A percentile compares a stretch with the other conserved stretches of the same genome.
Conservation (phyloP, 169 alveolate genomes). For the Plasmodium malariae region DNA sequence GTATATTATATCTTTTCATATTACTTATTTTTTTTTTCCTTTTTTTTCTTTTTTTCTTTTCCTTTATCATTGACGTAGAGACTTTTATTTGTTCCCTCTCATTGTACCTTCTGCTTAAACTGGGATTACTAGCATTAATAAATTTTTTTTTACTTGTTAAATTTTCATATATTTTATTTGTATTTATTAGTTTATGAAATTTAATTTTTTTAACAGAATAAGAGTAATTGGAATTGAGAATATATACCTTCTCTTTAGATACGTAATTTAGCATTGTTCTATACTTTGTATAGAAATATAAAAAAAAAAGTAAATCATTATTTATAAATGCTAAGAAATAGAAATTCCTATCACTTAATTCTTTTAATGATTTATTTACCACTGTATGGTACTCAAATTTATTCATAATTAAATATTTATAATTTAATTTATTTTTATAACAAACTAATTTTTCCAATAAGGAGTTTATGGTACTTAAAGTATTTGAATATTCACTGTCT, state of each 20-base stretch:
- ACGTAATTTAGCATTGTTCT: conserved; percentile 30
- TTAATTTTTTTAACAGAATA: conserved; percentile 46
- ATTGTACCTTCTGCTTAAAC: not conserved
- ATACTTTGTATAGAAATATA: conserved; percentile 67
- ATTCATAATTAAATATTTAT: conserved; percentile 50
- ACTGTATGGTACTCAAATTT: conserved; percentile 48
- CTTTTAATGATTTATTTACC: conserved; percentile 5
- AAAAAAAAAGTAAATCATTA: conserved; percentile 50
- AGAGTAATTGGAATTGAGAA: conserved; percentile 20
- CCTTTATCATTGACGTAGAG: conserved; percentile 31
- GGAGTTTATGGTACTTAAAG: not conserved
- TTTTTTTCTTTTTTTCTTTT: conserved; percentile 21
- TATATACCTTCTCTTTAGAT: conserved; percentile 19
- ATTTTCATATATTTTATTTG: conserved; percentile 12
- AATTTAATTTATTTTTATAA: conserved; percentile 48
- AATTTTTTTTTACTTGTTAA: conserved; percentile 20
- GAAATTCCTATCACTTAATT: conserved; percentile 54
- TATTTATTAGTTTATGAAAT: conserved; percentile 6
- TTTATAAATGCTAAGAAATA: conserved; percentile 56
- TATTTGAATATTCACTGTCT: conserved; percentile 1
- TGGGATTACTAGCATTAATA: not conserved
- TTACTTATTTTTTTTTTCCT: conserved; percentile 18
- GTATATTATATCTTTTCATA: not conserved
- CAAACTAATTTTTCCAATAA: conserved; percentile 8
- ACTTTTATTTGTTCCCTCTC: conserved; percentile 18